These are phyloP conservation scores for Debaryomyces castellii DNA, from an alignment of 805 yeast genomes.

Conservation along the genomic window DNA sequence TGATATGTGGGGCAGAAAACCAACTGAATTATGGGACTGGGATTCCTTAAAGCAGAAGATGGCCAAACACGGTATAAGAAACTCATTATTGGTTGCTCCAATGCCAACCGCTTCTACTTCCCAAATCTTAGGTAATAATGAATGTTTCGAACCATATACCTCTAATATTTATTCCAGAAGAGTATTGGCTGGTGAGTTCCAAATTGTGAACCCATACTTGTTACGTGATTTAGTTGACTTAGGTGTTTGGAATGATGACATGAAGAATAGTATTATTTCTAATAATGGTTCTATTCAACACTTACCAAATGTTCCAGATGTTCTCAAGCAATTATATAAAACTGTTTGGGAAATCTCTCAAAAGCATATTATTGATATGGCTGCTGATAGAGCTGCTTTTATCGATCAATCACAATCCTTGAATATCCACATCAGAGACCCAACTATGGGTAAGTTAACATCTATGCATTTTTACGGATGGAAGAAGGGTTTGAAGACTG, in stretches of 20 bases:
- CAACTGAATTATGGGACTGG: slow-evolving; percentile 61
- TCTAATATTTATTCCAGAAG: slow-evolving; percentile 63
- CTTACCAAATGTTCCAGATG: slow-evolving; percentile 54
- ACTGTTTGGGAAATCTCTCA: slow-evolving; percentile 66
- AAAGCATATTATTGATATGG: slow-evolving; percentile 57
- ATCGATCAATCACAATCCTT: slow-evolving; percentile 92
- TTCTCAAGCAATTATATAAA: slow-evolving; percentile 53
- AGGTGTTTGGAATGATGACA: slow-evolving; percentile 56
- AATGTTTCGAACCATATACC: slow-evolving; percentile 63
- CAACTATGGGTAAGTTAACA: slow-evolving; percentile 95
- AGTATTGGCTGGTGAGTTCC: slow-evolving; percentile 64
- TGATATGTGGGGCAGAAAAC: slow-evolving; percentile 60
- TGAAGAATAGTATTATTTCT: slow-evolving; percentile 56
- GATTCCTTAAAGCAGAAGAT: slow-evolving; percentile 50
- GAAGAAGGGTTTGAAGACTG: slow-evolving; percentile 97
- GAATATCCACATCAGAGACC: slow-evolving; percentile 83
- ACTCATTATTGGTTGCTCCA: slow-evolving; percentile 61
- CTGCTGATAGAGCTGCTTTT: slow-evolving; percentile 76
- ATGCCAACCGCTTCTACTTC: slow-evolving; percentile 71
- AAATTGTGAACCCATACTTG: slow-evolving; percentile 59
- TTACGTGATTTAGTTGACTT: slow-evolving; percentile 57
- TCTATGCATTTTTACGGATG: slow-evolving; percentile 99
- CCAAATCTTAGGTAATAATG: slow-evolving; percentile 60
- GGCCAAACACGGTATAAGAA: slow-evolving; percentile 52
- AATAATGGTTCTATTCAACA: slow-evolving; percentile 60